Evolutionary conservation across 306 rosid species (phyloP), one percentile per base, ranked within the genome.

Genomic region (Cyamopsis tetragonoloba): DNA sequence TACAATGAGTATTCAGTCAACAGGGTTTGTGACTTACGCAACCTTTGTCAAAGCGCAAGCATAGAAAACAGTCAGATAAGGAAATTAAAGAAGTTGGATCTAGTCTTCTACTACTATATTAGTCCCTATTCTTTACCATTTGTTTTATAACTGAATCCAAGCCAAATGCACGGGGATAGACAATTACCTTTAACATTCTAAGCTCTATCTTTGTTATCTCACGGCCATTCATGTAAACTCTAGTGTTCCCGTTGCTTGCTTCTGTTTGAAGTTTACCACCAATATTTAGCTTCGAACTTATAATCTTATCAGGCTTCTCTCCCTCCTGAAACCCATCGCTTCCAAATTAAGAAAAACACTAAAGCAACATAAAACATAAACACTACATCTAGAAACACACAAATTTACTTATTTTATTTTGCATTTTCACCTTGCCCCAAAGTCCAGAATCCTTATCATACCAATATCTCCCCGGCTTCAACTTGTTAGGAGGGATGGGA

Each of bases 391-490:
- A 31, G 4, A 57, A 64, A 28, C 32, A 61, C 50, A 15, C 26
- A 48, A 20, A 8, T 0, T 44, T 13, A 54, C 27, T 26, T 22
- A 39, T 13, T 15, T 1, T 39, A 1, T 49, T 35, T 55, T 56
- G 10, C 31, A 55, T 23, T 58, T 71, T 79, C 80, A 91, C 97
- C 95, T 91, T 84, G 66, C 97, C 97, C 97, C 97, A 88, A 27
- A 88, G 73, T 46, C 97, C 97, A 10, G 97, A 88, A 64, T 91
- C 97, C 80, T 91, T 91, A 75, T 91, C 97, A 69, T 91, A 91
- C 97, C 97, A 88, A 80, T 91, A 91, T 77, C 77, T 75, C 84
- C 96, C 97, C 0, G 97, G 97, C 77, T 88, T 91, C 70, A 91
- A 71, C 80, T 88, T 91, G 84, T 74, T 85, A 37, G 97, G 97